Evolutionary conservation across 2,329 filamentous ascomycete species (phyloP), one percentile per base, ranked within the genome.

Genomic region (Fusarium buxicola): DNA sequence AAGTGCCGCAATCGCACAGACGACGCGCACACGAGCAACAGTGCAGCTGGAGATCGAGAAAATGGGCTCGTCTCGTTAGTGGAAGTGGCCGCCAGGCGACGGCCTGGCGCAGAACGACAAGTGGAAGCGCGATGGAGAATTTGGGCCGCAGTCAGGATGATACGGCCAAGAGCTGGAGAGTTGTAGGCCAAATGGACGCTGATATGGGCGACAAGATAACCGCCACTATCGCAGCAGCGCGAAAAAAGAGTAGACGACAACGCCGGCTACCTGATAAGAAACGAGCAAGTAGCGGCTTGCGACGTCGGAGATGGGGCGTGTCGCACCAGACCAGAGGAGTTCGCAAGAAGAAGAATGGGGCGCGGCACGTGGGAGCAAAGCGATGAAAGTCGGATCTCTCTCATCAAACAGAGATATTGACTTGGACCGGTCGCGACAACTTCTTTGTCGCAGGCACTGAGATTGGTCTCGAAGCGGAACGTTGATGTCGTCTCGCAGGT

Each of bases 281-380:
- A 43, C 32, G 32, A 58, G 61, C 21, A 54, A 35, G 40, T 36
- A 56, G 56, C 51, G 53, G 52, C 32, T 55, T 70, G 69, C 69
- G 69, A 71, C 61, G 69, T 71, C 67, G 65, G 69, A 66, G 59
- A 53, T 52, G 32, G 56, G 67, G 52, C 53, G 51, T 58, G 66
- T 70, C 56, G 58, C 58, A 63, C 63, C 57, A 58, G 54, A 59
- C 36, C 58, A 34, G 44, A 56, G 36, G 54, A 58, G 60, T 57
- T 59, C 60, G 53, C 52, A 48, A 56, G 63, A 60, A 58, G 57
- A 46, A 21, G 50, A 68, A 48, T 54, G 59, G 58, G 50, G 59
- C 35, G 34, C 60, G 38, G 58, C 60, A 66, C 55, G 60, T 63
- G 59, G 54, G 58, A 57, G 44, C 25, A 60, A 44, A 56, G 35